Base-by-base conservation (phyloP, 2,329 filamentous ascomycete species). In the Gyromitra esculenta region DNA sequence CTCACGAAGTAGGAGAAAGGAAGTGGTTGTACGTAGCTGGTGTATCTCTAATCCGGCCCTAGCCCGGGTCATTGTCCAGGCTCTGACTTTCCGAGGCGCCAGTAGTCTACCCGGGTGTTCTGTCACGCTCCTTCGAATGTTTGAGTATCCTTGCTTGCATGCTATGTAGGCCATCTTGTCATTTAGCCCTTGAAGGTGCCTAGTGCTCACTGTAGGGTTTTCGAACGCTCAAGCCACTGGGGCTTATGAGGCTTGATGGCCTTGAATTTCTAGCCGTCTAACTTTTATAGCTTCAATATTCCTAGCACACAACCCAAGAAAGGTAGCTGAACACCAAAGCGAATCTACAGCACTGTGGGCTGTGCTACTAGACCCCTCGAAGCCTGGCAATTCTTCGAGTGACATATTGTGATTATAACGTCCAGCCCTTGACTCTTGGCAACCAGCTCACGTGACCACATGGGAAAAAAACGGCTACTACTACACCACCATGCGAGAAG, bases 341-440 rank as follows among this genome's bases (percentile, higher is more conserved):
- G 43, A 15, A 15, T 15, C 15, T 45, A 5, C 9, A 45, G 43
- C 8, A 4, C 25, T 31, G 25, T 13, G 15, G 11, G 43, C 13
- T 45, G 11, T 15, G 43, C 43, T 45, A 45, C 43, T 15, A 15
- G 8, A 25, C n/a, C 11, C 48, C 48, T 52, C 48, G 7, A 52
- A 21, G 21, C 15, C 50, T 31, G 21, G 4, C 37, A 7, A 7
- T 8, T 21, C 7, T 8, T 2, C 66, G 66, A 69, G 66, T 60
- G 66, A 69, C 31, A 21, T 9, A 1, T 1, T 3, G 25, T 60
- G 66, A 68, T 8, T 0, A 7, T 5, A 54, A 39, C 15, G 50
- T 1, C 18, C 21, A 68, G 18, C 8, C 52, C 39, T 31, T 68
- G 37, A 21, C 37, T 21, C 65, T 69, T 69, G 66, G 66, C 54